These are phyloP conservation scores for Chalciporus piperatus DNA, from an alignment of 768 basidiomycete genomes.

Conservation along the genomic window DNA sequence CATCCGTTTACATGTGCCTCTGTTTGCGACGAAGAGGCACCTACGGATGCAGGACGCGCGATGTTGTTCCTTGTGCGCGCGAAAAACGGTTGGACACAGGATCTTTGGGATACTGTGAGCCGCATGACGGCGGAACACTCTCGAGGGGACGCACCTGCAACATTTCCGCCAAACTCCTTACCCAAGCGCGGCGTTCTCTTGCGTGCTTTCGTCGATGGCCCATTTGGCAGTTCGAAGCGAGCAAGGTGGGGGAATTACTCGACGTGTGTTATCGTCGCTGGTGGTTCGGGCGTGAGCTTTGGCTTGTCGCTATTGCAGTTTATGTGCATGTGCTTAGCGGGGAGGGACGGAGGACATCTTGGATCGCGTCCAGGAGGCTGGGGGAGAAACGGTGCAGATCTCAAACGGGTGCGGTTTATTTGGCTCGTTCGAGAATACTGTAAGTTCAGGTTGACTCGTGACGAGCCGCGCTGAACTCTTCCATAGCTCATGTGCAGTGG, in stretches of 20 bases:
- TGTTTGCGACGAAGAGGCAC: slow-evolving; percentile 48
- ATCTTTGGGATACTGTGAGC: slow-evolving; percentile 57
- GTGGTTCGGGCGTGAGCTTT: slow-evolving; percentile 76
- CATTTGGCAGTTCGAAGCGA: slow-evolving; percentile 63
- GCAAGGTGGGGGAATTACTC: slow-evolving; percentile 59
- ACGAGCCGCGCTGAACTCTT: neutral
- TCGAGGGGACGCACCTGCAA: slow-evolving; percentile 21
- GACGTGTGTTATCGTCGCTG: slow-evolving; percentile 59
- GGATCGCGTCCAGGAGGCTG: slow-evolving; percentile 47
- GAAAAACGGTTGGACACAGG: slow-evolving; percentile 65
- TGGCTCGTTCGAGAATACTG: slow-evolving; percentile 79
- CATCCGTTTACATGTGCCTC: slow-evolving; percentile 77
- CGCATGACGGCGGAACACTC: slow-evolving; percentile 35
- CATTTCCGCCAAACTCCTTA: slow-evolving; percentile 8
- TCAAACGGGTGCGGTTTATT: slow-evolving; percentile 62
- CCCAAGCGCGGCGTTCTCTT: slow-evolving; percentile 51
- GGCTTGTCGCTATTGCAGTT: slow-evolving; percentile 65
- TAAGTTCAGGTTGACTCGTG: slow-evolving; percentile 34
- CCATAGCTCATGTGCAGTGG: slow-evolving; percentile 71
- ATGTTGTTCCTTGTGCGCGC: slow-evolving; percentile 69
- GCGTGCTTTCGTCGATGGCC: slow-evolving; percentile 61
- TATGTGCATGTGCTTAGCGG: slow-evolving; percentile 54
- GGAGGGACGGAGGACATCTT: slow-evolving; percentile 47
- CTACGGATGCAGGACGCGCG: slow-evolving; percentile 46
- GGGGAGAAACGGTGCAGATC: slow-evolving; percentile 40